Evolutionary conservation across 495 filamentous ascomycete genomes (phyloP).

Genomic region (Sabuloglossum arenarium): DNA sequence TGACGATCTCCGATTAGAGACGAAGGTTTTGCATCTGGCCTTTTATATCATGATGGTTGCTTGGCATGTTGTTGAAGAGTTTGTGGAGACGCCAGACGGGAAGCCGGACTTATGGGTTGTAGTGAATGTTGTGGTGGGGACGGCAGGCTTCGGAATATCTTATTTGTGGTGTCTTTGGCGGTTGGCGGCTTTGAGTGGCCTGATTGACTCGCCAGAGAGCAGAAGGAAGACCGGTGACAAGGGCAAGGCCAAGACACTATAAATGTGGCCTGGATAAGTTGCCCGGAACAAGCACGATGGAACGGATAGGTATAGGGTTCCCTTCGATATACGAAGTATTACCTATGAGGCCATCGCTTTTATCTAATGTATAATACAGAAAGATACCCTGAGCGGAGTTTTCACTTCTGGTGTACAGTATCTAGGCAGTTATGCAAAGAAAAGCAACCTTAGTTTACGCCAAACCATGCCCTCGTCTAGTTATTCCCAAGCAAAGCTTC

Average conservation of each 20-base stretch:
- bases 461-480: neutral
- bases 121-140: slow-evolving; percentile 65
- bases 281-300: neutral
- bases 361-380: neutral
- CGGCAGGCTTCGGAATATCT: slow-evolving; percentile 63
- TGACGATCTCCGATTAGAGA: slow-evolving; percentile 26
- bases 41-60: slow-evolving; percentile 57
- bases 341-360: neutral
- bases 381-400: neutral
- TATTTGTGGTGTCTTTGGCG: slow-evolving; percentile 78
- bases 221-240: neutral
- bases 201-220: neutral
- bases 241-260: neutral
- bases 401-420: neutral
- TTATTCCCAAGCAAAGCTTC: neutral
- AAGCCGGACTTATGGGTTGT: slow-evolving; percentile 95
- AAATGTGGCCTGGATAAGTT: neutral
- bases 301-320: neutral
- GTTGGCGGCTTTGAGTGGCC: slow-evolving; percentile 35
- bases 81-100: slow-evolving; percentile 37
- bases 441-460: neutral
- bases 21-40: slow-evolving; percentile 43
- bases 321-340: too few relatives aligned
- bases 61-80: slow-evolving; percentile 61
- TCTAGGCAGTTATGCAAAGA: neutral